Percentiles rank a stretch among this genome's conserved stretches.
phyloP scores from a whole-genome alignment of 345 rosid species.

The Eucalyptus sideroxylon region DNA sequence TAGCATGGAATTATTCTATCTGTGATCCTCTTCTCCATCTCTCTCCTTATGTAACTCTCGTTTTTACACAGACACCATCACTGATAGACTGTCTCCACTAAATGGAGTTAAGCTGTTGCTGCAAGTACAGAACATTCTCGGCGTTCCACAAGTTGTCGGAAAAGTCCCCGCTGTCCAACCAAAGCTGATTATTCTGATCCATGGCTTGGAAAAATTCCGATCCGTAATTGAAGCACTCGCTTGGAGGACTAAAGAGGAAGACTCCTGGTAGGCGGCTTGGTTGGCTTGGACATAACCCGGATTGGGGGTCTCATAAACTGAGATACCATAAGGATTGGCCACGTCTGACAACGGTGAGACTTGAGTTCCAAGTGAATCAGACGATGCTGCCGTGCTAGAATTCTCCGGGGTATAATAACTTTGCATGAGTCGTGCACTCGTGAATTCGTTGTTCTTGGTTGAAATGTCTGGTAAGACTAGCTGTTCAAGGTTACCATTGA shows the following conservation, averaged over 20 bases:
- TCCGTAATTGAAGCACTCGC: conserved; percentile 26
- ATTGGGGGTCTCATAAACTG: conserved; percentile 23
- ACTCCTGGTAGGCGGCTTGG: conserved; percentile 29
- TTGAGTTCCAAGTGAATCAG: conserved; percentile 44
- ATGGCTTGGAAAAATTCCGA: conserved; percentile 19
- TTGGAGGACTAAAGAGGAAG: conserved; percentile 27
- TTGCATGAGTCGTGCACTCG: not conserved
- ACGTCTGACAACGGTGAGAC: conserved; percentile 56
- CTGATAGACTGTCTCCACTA: not conserved
- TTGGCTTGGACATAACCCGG: conserved; percentile 35
- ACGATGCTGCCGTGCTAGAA: conserved; percentile 58
- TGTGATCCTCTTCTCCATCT: not conserved
- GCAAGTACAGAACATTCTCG: conserved; percentile 58
- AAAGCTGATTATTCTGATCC: conserved; percentile 29
- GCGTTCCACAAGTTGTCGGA: conserved; percentile 66
- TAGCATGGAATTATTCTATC: not conserved
- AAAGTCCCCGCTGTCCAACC: conserved; percentile 40
- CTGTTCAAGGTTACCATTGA: not conserved
- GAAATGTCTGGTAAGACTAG: not conserved
- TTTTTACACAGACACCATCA: not conserved
- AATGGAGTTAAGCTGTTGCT: conserved; percentile 45
- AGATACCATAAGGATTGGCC: conserved; percentile 38
- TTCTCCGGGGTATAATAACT: conserved; percentile 46
- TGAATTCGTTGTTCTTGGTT: not conserved
- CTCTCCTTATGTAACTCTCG: not conserved